Base-by-base conservation (phyloP, 2,329 filamentous ascomycete species). In the Xylaria multiplex region DNA sequence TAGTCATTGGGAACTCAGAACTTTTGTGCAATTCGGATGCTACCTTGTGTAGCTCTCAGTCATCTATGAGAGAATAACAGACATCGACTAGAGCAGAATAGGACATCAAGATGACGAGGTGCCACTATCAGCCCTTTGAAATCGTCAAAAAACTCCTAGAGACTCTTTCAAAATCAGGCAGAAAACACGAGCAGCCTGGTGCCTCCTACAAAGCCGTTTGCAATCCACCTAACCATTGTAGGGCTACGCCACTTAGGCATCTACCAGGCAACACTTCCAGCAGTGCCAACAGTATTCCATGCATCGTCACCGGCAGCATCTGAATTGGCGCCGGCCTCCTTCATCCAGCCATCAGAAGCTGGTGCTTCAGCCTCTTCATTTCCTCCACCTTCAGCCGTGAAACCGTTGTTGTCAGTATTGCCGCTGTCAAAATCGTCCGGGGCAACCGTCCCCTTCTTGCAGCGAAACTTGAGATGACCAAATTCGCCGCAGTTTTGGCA, bases 401-500 rank as follows among this genome's bases (percentile, higher is more conserved):
- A 56, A 9, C 30, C 59, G 30, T 52, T 45, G n/a, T 50, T 22
- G 27, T 19, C 42, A 40, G 37, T 8, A 3, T 62, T 53, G 19
- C 27, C 50, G 19, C n/a, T 19, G 40, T 50, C 62, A 52, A 63
- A 66, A 54, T 57, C 64, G 1, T 71, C 69, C 2, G 57, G 48
- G n/a, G 69, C 61, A 8, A 70, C 66, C 1, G 70, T 48, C 48
- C 64, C 64, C 48, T 72, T 68, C 70, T 72, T 75, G 76, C 82
- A 84, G 62, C 74, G 71, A 56, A 77, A 76, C 70, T 80, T 79
- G 69, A 75, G 81, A 68, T 84, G 82, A 3, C 82, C 82, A 75
- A 78, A 81, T 75, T 84, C 72, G 56, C 81, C 77, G 70, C 88
- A 90, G 76, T 88, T 88, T 61, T 75, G 78, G 78, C 88, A 90